These are phyloP conservation scores for Cyphellophora europaea DNA, from an alignment of 2,329 filamentous ascomycete species.

Conservation along the genomic window DNA sequence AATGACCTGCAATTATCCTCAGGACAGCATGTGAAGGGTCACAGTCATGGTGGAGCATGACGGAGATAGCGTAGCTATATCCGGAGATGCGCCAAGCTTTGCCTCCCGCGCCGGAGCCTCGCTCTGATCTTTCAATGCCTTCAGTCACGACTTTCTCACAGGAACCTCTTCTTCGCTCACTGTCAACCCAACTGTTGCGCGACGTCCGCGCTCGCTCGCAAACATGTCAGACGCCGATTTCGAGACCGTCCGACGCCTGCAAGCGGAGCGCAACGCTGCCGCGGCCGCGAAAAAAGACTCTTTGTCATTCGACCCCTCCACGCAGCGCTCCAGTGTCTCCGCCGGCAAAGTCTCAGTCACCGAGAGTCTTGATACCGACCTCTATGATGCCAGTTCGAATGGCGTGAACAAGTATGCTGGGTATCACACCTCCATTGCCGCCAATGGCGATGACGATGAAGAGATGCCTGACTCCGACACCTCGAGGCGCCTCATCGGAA, in stretches of 20 bases:
- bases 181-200: no score
- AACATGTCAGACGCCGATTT: slow-evolving; percentile 54
- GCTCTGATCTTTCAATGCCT: no score
- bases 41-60: no score
- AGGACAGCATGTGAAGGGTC: no score
- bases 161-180: no score
- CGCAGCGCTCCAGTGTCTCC: slow-evolving; percentile 71
- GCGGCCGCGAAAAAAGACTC: slow-evolving; percentile 64
- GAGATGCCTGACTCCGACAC: slow-evolving; percentile 64
- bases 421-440: slow-evolving; percentile 83
- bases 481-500: slow-evolving; percentile 71
- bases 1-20: no score
- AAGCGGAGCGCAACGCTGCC: slow-evolving; percentile 83
- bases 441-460: slow-evolving; percentile 67
- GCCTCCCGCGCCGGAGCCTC: no score
- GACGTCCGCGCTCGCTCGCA: no score
- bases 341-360: slow-evolving; percentile 87
- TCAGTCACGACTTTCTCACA: no score
- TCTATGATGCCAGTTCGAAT: slow-evolving; percentile 63
- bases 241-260: slow-evolving; percentile 75
- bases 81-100: no score
- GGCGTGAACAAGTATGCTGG: slow-evolving; percentile 73
- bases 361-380: slow-evolving; percentile 72
- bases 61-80: no score
- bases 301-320: slow-evolving; percentile 66